These are phyloP conservation scores for Astrothelium macrocarpum DNA, from an alignment of 495 filamentous ascomycete species.

Conservation along the genomic window DNA sequence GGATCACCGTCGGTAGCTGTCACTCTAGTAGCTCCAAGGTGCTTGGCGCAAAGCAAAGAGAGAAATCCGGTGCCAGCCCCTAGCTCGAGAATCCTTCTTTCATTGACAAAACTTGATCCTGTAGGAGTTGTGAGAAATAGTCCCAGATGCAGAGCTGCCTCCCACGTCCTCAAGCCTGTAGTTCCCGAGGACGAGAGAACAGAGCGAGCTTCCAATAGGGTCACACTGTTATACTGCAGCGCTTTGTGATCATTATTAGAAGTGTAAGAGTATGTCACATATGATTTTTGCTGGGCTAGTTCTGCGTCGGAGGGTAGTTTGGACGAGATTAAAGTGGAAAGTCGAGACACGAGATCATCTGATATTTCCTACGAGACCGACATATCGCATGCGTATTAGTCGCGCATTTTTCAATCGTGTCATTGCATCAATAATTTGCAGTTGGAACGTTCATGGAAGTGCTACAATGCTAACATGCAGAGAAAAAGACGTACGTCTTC, in stretches of 20 bases:
- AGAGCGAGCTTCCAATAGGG: constrained; percentile 59
- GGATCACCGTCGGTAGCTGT: constrained; percentile 75
- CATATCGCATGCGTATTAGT: constrained; percentile 20
- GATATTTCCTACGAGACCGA: constrained; percentile 55
- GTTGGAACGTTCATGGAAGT: too few relatives aligned
- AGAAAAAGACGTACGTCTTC: constrained; percentile 81
- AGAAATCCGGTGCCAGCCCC: constrained; percentile 84
- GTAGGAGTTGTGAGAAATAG: constrained; percentile 44
- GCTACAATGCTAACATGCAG: too few relatives aligned
- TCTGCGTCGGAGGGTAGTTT: constrained; percentile 49
- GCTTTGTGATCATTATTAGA: not conserved
- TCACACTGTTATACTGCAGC: constrained; percentile 32
- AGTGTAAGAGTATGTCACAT: constrained; percentile 53
- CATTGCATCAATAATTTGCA: too few relatives aligned
- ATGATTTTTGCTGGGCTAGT: constrained; percentile 64
- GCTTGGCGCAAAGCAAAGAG: constrained; percentile 67
- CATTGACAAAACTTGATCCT: constrained; percentile 38
- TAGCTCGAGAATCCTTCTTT: constrained; percentile 68
- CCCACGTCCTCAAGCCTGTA: constrained; percentile 87
- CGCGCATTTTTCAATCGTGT: too few relatives aligned
- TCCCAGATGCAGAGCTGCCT: constrained; percentile 78
- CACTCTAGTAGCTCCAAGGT: constrained; percentile 53
- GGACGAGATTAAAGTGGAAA: constrained; percentile 49
- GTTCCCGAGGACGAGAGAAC: constrained; percentile 67
- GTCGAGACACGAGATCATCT: constrained; percentile 55